These are phyloP conservation scores for Aechmea fasciata DNA, from an alignment of 176 grass and related monocot species.

Conservation along the genomic window DNA sequence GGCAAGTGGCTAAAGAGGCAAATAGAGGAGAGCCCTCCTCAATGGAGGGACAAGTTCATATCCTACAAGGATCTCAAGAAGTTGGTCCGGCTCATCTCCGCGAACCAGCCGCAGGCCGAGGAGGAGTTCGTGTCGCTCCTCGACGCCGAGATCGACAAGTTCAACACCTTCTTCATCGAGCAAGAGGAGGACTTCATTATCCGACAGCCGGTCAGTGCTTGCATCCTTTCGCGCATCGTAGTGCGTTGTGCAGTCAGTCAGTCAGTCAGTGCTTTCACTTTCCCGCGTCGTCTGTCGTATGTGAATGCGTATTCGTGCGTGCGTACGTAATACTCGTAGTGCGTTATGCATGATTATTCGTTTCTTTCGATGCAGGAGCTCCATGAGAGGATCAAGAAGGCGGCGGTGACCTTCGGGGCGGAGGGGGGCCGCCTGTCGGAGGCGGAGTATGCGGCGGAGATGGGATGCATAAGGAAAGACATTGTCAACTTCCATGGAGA, in stretches of 20 bases:
- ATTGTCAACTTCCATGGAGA: slow-evolving; percentile 76
- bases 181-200: slow-evolving; percentile 93
- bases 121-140: slow-evolving; percentile 51
- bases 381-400: slow-evolving; percentile 44
- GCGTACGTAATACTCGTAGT: not conserved
- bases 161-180: slow-evolving; percentile 88
- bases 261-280: too few relatives aligned
- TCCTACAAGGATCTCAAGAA: slow-evolving; percentile 94
- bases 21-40: slow-evolving; percentile 78
- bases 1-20: slow-evolving; percentile 85
- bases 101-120: slow-evolving; percentile 28
- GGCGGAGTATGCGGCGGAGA: slow-evolving; percentile 30
- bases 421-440: not conserved
- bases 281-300: too few relatives aligned
- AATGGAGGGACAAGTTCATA: slow-evolving; percentile 70
- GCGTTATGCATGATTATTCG: not conserved
- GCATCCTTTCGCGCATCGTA: too few relatives aligned
- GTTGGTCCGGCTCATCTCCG: slow-evolving; percentile 47
- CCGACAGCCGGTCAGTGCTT: slow-evolving; percentile 31
- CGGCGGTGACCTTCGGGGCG: slow-evolving; percentile 12
- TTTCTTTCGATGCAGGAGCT: slow-evolving; percentile 29
- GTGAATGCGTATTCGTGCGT: too few relatives aligned
- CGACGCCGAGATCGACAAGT: slow-evolving; percentile 81
- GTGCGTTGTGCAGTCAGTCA: too few relatives aligned
- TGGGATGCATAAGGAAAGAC: slow-evolving; percentile 38